These are phyloP conservation scores for Mycena epipterygia DNA, from an alignment of 768 basidiomycete species.

Conservation along the genomic window DNA sequence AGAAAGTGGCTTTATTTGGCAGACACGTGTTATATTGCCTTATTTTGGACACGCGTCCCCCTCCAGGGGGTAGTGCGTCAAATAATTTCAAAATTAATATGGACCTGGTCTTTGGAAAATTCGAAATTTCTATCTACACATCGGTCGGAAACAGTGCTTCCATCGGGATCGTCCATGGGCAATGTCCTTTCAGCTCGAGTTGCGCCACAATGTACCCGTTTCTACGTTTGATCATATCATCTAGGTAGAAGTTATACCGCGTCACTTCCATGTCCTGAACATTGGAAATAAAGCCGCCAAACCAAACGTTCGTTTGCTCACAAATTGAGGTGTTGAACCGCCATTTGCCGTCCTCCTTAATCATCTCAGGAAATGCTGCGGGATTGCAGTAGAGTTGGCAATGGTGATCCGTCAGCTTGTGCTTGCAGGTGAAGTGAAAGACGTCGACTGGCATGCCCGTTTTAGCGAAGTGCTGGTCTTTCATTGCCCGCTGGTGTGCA, in stretches of 20 bases:
- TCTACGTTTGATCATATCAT: not conserved
- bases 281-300: constrained; percentile 32
- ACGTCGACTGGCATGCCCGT: constrained; percentile 33
- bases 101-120: too few species aligned
- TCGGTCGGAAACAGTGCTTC: not conserved
- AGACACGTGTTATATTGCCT: too few species aligned
- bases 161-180: not conserved
- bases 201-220: not conserved
- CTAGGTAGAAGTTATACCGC: not conserved
- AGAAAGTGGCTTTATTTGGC: too few species aligned
- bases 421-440: constrained; percentile 32
- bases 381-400: constrained; percentile 29
- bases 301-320: constrained; percentile 45
- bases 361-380: constrained; percentile 48
- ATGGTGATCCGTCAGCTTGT: constrained; percentile 1
- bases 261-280: not conserved
- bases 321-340: constrained; percentile 47
- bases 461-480: not conserved
- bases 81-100: too few species aligned
- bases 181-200: not conserved
- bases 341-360: constrained; percentile 36
- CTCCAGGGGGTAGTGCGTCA: too few species aligned
- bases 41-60: too few species aligned
- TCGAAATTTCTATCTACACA: not conserved
- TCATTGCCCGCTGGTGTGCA: constrained; percentile 11